Base-by-base conservation (phyloP, 2,329 filamentous ascomycete species). In the Penicillium janthinellum region DNA sequence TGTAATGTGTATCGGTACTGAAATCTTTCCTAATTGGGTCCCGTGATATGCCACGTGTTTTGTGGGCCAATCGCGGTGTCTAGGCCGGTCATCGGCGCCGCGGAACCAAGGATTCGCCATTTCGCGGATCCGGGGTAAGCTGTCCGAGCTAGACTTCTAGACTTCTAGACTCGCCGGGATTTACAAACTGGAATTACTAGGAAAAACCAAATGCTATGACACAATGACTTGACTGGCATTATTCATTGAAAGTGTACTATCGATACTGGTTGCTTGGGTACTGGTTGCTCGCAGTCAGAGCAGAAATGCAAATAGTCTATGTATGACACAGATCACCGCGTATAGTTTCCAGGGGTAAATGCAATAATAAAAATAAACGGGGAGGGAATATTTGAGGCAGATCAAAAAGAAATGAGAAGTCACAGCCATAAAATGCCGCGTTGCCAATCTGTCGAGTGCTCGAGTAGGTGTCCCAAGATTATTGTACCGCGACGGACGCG, bases 51-150 rank as follows among this genome's bases (percentile, higher is more conserved):
- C 65, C 66, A 67, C 64, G 64, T 66, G 66, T 47, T 11, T 12
- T 4, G 1, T 22, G 54, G 2, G 53, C 53, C 45, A 59, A 58
- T 48, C 22, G 38, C 11, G 50, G 31, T 34, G 42, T 41, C 34
- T 28, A 5, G 41, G 22, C 38, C 57, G 52, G 37, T 52, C 11
- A 47, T n/a, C 54, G 53, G 44, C 53, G 14, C 49, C 42, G 53
- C 54, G 57, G 61, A 64, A 64, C 63, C 63, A 61, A 35, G 59
- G 38, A 57, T 56, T 54, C 15, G 63, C 48, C 45, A 34, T 55
- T 61, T 48, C 17, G 64, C 48, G 49, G 60, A 68, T 68, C 66
- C 63, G 66, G 66, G 66, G 66, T 68, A 68, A 62, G 54, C 47
- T 52, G 22, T 50, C 54, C 17, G 57, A 51, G 20, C 42, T 37